Evolutionary conservation across 2,329 filamentous ascomycete species (phyloP).

Genomic region (Calonectria pteridis): DNA sequence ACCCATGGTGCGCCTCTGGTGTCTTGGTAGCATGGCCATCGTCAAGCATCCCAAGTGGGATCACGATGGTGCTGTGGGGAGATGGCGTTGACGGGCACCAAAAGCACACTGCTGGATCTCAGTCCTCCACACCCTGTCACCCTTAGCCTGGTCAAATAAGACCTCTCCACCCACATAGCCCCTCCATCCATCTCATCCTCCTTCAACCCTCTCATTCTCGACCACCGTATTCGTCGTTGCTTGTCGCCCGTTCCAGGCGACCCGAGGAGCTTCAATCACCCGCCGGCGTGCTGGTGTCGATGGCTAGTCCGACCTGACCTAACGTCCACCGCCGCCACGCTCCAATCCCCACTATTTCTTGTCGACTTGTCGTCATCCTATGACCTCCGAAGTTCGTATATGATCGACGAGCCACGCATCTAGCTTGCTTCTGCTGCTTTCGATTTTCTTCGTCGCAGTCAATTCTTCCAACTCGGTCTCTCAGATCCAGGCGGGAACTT

Average conservation of each 20-base stretch:
- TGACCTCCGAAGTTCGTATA: slow-evolving; percentile 33
- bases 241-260: slow-evolving; percentile 41
- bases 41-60: slow-evolving; percentile 30
- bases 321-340: slow-evolving; percentile 43
- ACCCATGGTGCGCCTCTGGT: slow-evolving; percentile 10
- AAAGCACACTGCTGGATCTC: slow-evolving; percentile 41
- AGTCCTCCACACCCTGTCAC: slow-evolving; percentile 42
- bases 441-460: slow-evolving; percentile 17
- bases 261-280: slow-evolving; percentile 45
- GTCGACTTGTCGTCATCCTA: slow-evolving; percentile 36
- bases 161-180: slow-evolving; percentile 47
- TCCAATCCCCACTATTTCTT: slow-evolving; percentile 44
- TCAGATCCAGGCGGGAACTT: not conserved
- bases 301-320: slow-evolving; percentile 43
- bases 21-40: slow-evolving; percentile 17
- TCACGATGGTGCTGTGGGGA: slow-evolving; percentile 43
- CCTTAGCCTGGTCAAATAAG: slow-evolving; percentile 46
- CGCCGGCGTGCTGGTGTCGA: slow-evolving; percentile 45
- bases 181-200: slow-evolving; percentile 47
- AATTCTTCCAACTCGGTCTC: slow-evolving; percentile 19
- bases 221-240: slow-evolving; percentile 38
- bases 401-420: slow-evolving; percentile 34
- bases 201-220: slow-evolving; percentile 36
- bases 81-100: slow-evolving; percentile 40
- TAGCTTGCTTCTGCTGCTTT: slow-evolving; percentile 30